Base-by-base conservation (phyloP, 345 rosid species). In the Eucalyptus albens region DNA sequence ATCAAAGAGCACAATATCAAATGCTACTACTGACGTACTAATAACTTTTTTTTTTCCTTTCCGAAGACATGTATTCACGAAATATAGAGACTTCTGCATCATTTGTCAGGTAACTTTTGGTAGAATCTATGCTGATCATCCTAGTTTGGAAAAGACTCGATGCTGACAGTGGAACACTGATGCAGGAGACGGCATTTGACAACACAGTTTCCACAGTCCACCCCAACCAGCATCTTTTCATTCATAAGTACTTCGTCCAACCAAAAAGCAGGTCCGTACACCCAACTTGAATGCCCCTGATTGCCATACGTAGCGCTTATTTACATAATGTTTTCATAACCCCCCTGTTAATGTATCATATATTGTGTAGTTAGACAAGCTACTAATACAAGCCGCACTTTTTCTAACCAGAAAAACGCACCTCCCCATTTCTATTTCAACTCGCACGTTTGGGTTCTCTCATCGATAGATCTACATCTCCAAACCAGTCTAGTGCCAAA, bases 401-500 rank as follows among this genome's bases (percentile, higher is more conserved):
- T 45, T 49, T 80, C 21, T 45, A 47, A 88, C 37, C 92, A 97
- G 98, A 90, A 89, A 94, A 92, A 90, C 91, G 92, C 89, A 29
- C 91, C 55, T 96, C 98, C 88, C 98, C 98, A 10, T 91, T 89
- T 65, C 93, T 90, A 14, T 92, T 92, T 88, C 93, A 95, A 40
- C 91, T 94, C 88, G 19, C 89, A n/a, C 95, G 94, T 60, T 93
- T 96, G 12, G 94, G 93, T 65, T 94, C 97, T 87, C 83, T 90
- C 80, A 87, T 92, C 21, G 93, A 89, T 88, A 93, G 96, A 90
- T 92, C 96, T 89, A 89, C 89, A 89, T 93, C 96, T 90, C 92
- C 96, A 51, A 93, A 86, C 91, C 81, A 88, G 60, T 56, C 86
- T 29, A 29, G 44, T 51, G 62, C 83, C 83, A 87, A 60, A 69